Conservation (phyloP, 2,329 filamentous ascomycete genomes). For the Diaporthe citriasiana region DNA sequence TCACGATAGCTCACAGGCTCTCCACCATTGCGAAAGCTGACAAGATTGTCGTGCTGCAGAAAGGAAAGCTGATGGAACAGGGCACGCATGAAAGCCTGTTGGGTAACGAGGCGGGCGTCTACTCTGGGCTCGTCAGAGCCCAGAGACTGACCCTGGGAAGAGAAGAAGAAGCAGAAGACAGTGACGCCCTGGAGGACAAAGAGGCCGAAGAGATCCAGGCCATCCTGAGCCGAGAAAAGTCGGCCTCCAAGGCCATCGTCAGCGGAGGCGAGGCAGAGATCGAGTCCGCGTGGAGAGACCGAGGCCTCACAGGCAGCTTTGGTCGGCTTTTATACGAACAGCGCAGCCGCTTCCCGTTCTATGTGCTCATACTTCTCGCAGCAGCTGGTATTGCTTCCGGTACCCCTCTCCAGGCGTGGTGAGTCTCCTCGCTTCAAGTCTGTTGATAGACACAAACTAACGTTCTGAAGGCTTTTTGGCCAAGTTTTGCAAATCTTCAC, state of each 20-base stretch:
- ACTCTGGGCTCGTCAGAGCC: constrained; percentile 76
- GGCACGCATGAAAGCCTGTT: constrained; percentile 83
- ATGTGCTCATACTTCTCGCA: constrained; percentile 63
- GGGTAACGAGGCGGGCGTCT: constrained; percentile 70
- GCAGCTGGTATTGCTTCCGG: constrained; percentile 45
- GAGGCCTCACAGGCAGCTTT: constrained; percentile 66
- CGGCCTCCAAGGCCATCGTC: constrained; percentile 55
- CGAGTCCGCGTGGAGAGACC: constrained; percentile 51
- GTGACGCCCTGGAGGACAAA: constrained; percentile 49
- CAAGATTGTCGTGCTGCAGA: constrained; percentile 81
- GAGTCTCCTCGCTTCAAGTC: neutral
- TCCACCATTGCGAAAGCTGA: constrained; percentile 84
- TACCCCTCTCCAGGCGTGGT: constrained; percentile 46
- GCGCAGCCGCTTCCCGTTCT: constrained; percentile 63
- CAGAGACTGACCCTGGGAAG: constrained; percentile 69
- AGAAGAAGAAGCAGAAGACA: constrained; percentile 55
- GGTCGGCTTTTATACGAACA: constrained; percentile 71
- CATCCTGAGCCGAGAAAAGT: constrained; percentile 61
- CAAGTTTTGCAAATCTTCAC: constrained; percentile 67
- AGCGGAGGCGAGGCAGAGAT: constrained; percentile 39
- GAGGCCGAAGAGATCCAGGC: constrained; percentile 59
- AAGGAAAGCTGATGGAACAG: constrained; percentile 79
- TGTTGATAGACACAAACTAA: neutral
- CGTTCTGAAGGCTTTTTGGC: constrained; percentile 62
- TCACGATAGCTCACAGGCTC: constrained; percentile 78